Evolutionary conservation across 306 rosid species (phyloP).

Genomic region (cucumber (Cucumis sativus)): Cucumber_9930_V3 NC_026655.2:476501-477000

Average conservation of each 20-base stretch:
- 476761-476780: constrained; percentile 55
- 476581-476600: neutral
- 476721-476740: constrained; percentile 89
- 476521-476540: neutral
- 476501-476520: too few species aligned
- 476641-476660: neutral
- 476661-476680: neutral
- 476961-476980: too few species aligned
- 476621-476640: neutral
- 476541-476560: constrained; percentile 1
- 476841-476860: constrained; percentile 15
- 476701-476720: constrained; percentile 91
- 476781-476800: constrained; percentile 64
- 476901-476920: too few species aligned
- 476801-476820: constrained; percentile 70
- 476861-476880: neutral
- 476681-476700: constrained; percentile 1
- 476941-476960: too few species aligned
- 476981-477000: too few species aligned
- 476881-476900: neutral
- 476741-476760: constrained; percentile 70
- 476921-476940: too few species aligned
- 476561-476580: neutral
- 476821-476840: constrained; percentile 62
- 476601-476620: neutral